Evolutionary conservation across 208 protist species (phyloP).

Genomic region (Leptomonas seymouri): DNA sequence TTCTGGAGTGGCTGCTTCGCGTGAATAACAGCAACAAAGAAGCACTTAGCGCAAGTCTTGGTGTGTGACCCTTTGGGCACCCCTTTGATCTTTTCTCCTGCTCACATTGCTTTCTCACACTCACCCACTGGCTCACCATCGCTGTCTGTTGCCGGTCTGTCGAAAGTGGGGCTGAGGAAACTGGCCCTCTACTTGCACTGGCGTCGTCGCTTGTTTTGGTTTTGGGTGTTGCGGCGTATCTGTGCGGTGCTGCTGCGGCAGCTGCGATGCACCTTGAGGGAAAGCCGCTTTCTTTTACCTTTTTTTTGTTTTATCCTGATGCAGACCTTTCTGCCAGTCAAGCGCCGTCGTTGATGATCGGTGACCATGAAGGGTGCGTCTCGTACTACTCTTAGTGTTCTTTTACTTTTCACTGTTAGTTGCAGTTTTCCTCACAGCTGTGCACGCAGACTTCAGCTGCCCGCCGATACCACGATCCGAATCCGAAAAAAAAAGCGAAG

Average conservation of each 20-base stretch:
- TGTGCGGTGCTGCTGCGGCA: too few species aligned
- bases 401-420: not conserved
- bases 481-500: too few species aligned
- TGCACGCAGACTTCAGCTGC: too few species aligned
- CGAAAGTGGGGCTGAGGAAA: not conserved
- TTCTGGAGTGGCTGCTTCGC: not conserved
- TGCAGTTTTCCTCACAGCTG: too few species aligned
- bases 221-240: not conserved
- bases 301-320: not conserved
- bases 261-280: not conserved
- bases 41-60: too few species aligned
- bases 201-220: not conserved
- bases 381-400: not conserved
- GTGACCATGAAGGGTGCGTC: too few species aligned
- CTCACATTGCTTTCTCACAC: too few species aligned
- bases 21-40: not conserved
- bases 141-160: not conserved
- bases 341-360: too few species aligned
- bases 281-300: not conserved
- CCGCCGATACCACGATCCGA: too few species aligned
- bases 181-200: not conserved
- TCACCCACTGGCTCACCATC: not conserved
- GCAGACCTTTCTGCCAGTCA: not conserved
- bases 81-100: too few species aligned
- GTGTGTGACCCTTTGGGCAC: too few species aligned